Percentiles rank a stretch among this genome's conserved stretches.
Evolutionary conservation across 805 yeast genomes (phyloP).

Genomic region (Peterozyma toletana): DNA sequence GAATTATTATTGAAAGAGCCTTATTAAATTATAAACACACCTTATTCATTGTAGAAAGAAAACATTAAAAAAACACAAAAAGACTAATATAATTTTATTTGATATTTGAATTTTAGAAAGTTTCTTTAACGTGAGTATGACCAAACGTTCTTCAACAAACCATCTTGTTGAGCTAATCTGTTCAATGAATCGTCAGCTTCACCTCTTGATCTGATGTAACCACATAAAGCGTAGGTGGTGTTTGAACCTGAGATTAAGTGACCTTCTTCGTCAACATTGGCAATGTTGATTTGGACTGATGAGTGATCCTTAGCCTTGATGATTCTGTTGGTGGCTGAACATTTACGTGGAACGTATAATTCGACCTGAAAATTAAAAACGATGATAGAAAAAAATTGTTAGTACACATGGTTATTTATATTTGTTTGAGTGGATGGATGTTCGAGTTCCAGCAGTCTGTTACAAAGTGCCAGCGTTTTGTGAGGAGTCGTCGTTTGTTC

Average conservation of each 20-base stretch:
- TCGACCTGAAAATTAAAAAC: conserved; percentile 70
- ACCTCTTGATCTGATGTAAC: conserved; percentile 98
- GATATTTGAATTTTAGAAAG: not conserved
- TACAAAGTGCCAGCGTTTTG: no score
- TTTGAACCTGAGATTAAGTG: conserved; percentile 84
- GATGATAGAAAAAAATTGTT: conserved; percentile 23
- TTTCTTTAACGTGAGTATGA: conserved; percentile 77
- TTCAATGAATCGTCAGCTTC: conserved; percentile 98
- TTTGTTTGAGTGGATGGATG: conserved; percentile 2
- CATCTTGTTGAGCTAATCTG: conserved; percentile 99
- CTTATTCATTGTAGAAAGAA: not conserved
- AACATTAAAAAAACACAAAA: not conserved
- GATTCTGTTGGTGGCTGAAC: conserved; percentile 99
- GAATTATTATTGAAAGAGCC: not conserved
- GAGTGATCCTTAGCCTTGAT: conserved; percentile 99
- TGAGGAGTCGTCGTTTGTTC: no score
- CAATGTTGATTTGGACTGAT: conserved; percentile 97
- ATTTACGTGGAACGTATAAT: conserved; percentile 99
- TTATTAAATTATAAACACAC: not conserved
- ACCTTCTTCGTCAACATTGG: conserved; percentile 96
- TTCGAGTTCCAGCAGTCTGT: not conserved
- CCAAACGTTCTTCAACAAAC: conserved; percentile 95
- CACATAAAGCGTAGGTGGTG: conserved; percentile 95
- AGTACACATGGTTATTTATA: conserved; percentile 5
- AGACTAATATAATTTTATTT: not conserved